Conservation (phyloP, 768 basidiomycete species). For the Auricularia sp. region DNA sequence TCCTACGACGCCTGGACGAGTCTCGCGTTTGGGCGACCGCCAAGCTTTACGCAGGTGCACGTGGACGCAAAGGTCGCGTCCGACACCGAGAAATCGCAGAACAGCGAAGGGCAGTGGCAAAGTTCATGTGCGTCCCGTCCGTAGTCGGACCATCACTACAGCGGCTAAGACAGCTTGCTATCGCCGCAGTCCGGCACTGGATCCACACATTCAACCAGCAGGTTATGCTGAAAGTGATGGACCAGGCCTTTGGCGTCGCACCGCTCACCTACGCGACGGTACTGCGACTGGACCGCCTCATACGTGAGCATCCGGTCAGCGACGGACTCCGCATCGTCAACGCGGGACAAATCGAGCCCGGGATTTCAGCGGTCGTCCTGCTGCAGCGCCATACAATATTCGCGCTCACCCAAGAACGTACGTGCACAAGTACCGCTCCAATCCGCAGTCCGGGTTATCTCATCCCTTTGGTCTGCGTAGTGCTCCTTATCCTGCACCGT, state of each 20-base stretch:
- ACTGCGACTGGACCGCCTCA: conserved; percentile 40
- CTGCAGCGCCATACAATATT: conserved; percentile 59
- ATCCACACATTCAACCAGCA: conserved; percentile 62
- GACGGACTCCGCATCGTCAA: not conserved
- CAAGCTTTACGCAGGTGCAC: conserved; percentile 56
- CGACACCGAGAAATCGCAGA: conserved; percentile 34
- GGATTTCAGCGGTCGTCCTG: conserved; percentile 25
- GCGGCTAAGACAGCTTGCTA: conserved; percentile 35
- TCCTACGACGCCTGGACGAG: not conserved
- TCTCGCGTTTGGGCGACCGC: conserved; percentile 58
- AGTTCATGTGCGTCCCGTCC: conserved; percentile 40
- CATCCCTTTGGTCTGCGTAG: conserved; percentile 22
- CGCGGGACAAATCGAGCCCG: not conserved
- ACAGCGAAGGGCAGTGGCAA: conserved; percentile 28
- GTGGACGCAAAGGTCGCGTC: conserved; percentile 57
- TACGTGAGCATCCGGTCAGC: not conserved
- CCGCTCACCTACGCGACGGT: conserved; percentile 60
- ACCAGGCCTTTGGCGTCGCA: conserved; percentile 62
- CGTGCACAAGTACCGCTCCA: not conserved
- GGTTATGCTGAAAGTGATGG: conserved; percentile 52
- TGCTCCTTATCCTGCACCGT: conserved; percentile 64
- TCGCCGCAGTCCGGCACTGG: conserved; percentile 50
- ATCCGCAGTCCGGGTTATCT: not conserved
- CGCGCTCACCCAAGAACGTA: conserved; percentile 19
- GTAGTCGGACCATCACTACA: not conserved